phyloP scores from a whole-genome alignment of 1,139 yeast genomes.

The Zygosaccharomyces pseudobailii region DNA sequence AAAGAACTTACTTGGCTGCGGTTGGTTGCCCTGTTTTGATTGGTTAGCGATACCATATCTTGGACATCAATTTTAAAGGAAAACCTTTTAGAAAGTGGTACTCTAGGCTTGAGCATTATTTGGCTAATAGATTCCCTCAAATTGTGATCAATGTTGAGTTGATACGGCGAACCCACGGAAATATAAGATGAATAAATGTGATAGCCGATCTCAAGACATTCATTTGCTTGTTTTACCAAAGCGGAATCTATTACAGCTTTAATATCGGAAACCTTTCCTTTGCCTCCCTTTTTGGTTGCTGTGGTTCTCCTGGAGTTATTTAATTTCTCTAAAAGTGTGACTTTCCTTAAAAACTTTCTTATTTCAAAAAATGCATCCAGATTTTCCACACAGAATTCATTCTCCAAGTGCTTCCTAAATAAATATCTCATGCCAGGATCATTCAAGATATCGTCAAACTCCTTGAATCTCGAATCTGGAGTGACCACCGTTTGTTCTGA shows the following conservation, averaged over 20 bases:
- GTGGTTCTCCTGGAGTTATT: conserved; percentile 25
- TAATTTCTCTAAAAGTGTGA: conserved; percentile 35
- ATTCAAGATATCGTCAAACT: conserved; percentile 45
- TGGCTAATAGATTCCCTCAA: conserved; percentile 47
- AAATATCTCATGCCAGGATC: conserved; percentile 79
- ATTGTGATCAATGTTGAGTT: conserved; percentile 62
- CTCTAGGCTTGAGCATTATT: conserved; percentile 40
- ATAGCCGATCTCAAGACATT: conserved; percentile 54
- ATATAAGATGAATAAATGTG: conserved; percentile 64
- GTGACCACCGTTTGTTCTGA: conserved; percentile 2
- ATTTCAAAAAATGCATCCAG: conserved; percentile 64
- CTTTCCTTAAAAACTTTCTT: conserved; percentile 40
- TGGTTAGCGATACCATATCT: neutral
- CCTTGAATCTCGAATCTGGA: conserved; percentile 2
- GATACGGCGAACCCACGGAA: conserved; percentile 64
- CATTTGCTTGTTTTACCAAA: conserved; percentile 43
- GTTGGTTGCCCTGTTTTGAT: neutral
- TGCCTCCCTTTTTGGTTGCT: conserved; percentile 13
- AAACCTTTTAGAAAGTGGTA: conserved; percentile 23
- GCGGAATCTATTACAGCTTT: conserved; percentile 34
- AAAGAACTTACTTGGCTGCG: neutral
- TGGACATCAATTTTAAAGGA: conserved; percentile 2
- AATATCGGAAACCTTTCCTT: conserved; percentile 15
- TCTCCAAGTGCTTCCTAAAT: conserved; percentile 59
- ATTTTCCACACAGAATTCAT: conserved; percentile 70